Conservation (phyloP, 2,329 filamentous ascomycete genomes). For the Juglanconis oblonga region DNA sequence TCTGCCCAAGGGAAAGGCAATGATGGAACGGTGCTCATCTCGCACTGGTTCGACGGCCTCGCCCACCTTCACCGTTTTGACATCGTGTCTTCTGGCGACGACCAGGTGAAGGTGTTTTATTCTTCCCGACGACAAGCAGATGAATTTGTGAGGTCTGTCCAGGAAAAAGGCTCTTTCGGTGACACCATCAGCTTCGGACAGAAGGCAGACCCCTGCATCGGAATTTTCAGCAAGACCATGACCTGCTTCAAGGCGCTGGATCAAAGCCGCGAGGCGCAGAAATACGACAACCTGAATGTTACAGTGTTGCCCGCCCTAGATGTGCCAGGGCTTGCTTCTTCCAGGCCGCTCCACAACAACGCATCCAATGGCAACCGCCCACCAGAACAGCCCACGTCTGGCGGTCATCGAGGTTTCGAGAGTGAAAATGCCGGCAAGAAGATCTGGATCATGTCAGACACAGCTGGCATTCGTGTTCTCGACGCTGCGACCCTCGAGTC, state of each 20-base stretch:
- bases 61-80: constrained; percentile 71
- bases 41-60: constrained; percentile 82
- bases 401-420: background rate
- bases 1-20: constrained; percentile 35
- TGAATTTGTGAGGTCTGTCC: constrained; percentile 57
- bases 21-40: constrained; percentile 48
- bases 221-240: constrained; percentile 70
- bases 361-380: constrained; percentile 32
- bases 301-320: constrained; percentile 46
- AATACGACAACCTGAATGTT: constrained; percentile 60
- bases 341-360: background rate
- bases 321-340: background rate
- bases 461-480: constrained; percentile 54
- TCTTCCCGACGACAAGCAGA: constrained; percentile 70
- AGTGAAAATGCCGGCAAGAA: constrained; percentile 29
- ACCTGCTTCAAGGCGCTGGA: constrained; percentile 46
- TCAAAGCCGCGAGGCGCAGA: constrained; percentile 25
- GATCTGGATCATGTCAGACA: constrained; percentile 58
- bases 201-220: constrained; percentile 70
- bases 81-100: constrained; percentile 40
- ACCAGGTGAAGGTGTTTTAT: constrained; percentile 54
- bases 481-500: constrained; percentile 72
- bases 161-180: constrained; percentile 52
- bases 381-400: background rate
- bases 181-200: constrained; percentile 65